A percentile compares a stretch with the other conserved stretches of the same genome.
These are phyloP conservation scores for Physocladia obscura DNA, from an alignment of 192 early-diverging fungal species.

Conservation along the genomic window DNA sequence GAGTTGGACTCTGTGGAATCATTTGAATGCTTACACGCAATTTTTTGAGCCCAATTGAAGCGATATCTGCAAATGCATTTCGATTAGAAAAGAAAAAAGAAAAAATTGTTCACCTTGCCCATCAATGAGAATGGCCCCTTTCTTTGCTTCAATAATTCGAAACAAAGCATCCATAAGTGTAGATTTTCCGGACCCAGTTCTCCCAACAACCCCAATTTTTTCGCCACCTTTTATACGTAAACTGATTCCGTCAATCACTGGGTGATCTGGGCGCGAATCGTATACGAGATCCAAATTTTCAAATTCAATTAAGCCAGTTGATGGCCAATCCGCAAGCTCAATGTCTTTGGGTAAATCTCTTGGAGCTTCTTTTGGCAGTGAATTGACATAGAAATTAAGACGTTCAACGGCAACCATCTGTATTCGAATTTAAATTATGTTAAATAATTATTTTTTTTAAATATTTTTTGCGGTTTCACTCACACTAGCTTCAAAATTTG, in stretches of 20 bases:
- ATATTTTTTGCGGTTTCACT: background rate
- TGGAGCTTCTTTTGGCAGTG: background rate
- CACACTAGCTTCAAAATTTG: background rate
- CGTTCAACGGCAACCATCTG: conserved; percentile 1
- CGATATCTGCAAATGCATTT: too few relatives aligned
- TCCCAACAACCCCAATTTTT: conserved; percentile 44
- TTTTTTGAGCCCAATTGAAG: conserved; percentile 53
- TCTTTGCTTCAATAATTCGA: conserved; percentile 38
- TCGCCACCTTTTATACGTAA: conserved; percentile 33
- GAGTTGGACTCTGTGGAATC: conserved; percentile 60
- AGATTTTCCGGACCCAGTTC: conserved; percentile 58
- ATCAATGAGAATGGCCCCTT: conserved; percentile 70
- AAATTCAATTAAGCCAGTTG: background rate
- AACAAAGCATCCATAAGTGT: conserved; percentile 45
- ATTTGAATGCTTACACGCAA: conserved; percentile 53
- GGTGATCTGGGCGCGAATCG: background rate
- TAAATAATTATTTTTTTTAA: too few relatives aligned
- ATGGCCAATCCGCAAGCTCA: background rate
- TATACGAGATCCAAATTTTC: background rate
- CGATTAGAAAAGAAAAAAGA: too few relatives aligned
- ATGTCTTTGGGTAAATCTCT: background rate
- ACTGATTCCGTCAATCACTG: conserved; percentile 1
- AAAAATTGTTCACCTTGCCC: too few relatives aligned
- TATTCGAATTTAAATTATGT: too few relatives aligned
- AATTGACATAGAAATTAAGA: background rate